Evolutionary conservation across 139 green algal species (phyloP).

Genomic region (Closterium sp.): DNA sequence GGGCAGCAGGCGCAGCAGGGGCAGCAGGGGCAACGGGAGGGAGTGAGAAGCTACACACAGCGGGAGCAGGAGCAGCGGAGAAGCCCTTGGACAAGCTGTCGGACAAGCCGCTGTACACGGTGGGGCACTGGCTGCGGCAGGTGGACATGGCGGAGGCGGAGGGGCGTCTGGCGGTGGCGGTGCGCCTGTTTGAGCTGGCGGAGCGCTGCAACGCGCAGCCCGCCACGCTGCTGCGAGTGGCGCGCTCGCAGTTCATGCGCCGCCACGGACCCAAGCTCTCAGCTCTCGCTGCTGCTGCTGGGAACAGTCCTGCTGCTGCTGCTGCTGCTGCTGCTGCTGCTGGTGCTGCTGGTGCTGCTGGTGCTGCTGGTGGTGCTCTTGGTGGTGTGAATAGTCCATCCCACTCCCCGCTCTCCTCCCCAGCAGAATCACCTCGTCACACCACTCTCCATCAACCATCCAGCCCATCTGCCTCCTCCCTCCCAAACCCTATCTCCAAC

Average conservation of each 20-base stretch:
- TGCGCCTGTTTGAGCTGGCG: not conserved
- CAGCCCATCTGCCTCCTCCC: no score
- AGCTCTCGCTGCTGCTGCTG: not conserved
- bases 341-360: not conserved
- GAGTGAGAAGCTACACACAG: no score
- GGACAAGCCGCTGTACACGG: not conserved
- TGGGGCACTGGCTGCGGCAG: not conserved
- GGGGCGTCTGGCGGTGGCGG: not conserved
- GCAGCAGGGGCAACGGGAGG: not conserved
- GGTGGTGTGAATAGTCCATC: not conserved
- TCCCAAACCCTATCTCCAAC: no score
- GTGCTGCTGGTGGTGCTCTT: not conserved
- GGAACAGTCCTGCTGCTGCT: not conserved
- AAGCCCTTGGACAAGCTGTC: no score
- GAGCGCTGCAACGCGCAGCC: not conserved
- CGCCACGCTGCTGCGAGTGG: not conserved
- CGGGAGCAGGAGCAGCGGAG: not conserved
- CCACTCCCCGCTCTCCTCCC: not conserved
- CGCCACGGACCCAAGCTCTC: not conserved
- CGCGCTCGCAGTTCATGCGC: not conserved
- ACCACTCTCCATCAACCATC: not conserved
- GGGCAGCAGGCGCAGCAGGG: not conserved
- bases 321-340: not conserved
- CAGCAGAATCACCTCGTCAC: not conserved
- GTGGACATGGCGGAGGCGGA: not conserved